These are phyloP conservation scores for Tylopilus intermedius DNA, from an alignment of 768 basidiomycete genomes.

Conservation along the genomic window DNA sequence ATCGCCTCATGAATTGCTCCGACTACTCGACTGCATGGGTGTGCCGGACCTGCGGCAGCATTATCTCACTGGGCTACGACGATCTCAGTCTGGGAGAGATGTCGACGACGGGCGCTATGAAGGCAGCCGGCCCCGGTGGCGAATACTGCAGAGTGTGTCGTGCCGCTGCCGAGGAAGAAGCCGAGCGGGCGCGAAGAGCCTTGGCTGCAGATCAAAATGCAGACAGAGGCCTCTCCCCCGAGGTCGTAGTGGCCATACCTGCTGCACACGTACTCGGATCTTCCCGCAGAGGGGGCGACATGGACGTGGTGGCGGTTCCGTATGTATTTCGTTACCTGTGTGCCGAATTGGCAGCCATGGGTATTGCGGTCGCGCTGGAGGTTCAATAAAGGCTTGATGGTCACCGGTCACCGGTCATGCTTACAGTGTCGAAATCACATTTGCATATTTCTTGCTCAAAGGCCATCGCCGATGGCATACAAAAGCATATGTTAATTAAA, in stretches of 20 bases:
- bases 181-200: conserved; percentile 54
- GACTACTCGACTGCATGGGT: conserved; percentile 99
- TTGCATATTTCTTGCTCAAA: background rate
- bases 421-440: background rate
- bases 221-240: conserved; percentile 38
- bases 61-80: conserved; percentile 95
- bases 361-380: conserved; percentile 84
- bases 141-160: conserved; percentile 97
- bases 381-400: conserved; percentile 40
- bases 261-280: conserved; percentile 61
- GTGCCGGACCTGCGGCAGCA: conserved; percentile 90
- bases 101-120: conserved; percentile 45
- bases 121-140: conserved; percentile 68
- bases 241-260: conserved; percentile 62
- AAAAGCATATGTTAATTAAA: conserved; percentile 15
- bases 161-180: conserved; percentile 59
- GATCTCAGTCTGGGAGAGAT: conserved; percentile 71
- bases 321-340: conserved; percentile 93
- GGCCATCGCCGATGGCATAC: background rate
- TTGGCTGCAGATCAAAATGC: conserved; percentile 52
- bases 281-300: conserved; percentile 64
- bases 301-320: conserved; percentile 94
- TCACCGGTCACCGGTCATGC: background rate
- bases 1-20: conserved; percentile 98
- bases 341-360: conserved; percentile 97